phyloP scores from a whole-genome alignment of 805 yeast genomes.

The Crinitomyces ghanaensis region DNA sequence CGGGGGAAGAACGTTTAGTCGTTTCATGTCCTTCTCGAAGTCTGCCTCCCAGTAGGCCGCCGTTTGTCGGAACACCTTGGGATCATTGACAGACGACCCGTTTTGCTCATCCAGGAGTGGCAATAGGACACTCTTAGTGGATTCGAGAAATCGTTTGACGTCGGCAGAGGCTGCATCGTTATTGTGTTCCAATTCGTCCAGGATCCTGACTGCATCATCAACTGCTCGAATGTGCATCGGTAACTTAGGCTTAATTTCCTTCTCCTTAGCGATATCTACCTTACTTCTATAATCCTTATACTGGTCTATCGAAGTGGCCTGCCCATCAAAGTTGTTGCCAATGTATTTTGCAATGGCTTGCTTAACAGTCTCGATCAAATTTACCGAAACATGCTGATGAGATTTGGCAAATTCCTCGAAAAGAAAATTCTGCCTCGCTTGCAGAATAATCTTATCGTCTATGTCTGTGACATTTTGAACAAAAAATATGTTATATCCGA shows the following conservation, averaged over 20 bases:
- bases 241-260: conserved; percentile 62
- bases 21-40: conserved; percentile 75
- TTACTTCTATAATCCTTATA: conserved; percentile 39
- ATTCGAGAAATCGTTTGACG: conserved; percentile 30
- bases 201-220: conserved; percentile 36
- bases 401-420: conserved; percentile 46
- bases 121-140: conserved; percentile 65
- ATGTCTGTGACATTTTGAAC: conserved; percentile 98
- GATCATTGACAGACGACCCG: conserved; percentile 76
- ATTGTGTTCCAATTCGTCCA: conserved; percentile 13
- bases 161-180: conserved; percentile 13
- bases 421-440: conserved; percentile 83
- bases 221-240: conserved; percentile 73
- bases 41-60: conserved; percentile 85
- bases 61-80: conserved; percentile 64
- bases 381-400: conserved; percentile 22
- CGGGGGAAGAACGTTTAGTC: conserved; percentile 75
- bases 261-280: conserved; percentile 40
- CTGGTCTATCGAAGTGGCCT: conserved; percentile 15
- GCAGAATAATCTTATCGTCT: conserved; percentile 90
- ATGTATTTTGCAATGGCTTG: conserved; percentile 41
- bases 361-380: conserved; percentile 31
- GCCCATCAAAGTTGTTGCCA: conserved; percentile 25
- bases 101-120: conserved; percentile 57
- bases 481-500: conserved; percentile 77